Conservation (phyloP, 139 green algal genomes). For the Chlamydomonas incerta region DNA sequence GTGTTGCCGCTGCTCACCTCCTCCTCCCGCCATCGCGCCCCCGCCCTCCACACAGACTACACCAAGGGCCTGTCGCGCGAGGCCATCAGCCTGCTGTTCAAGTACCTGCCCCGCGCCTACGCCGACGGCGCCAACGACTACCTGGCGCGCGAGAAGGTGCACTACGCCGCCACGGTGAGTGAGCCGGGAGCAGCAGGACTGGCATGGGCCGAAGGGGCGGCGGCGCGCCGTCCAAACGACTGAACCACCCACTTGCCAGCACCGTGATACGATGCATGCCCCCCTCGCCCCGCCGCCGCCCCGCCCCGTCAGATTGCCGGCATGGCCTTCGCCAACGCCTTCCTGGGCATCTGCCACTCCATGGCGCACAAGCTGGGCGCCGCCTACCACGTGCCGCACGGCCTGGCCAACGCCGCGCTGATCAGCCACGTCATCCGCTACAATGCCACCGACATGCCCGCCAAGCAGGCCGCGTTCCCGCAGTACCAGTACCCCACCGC, state of each 20-base stretch:
- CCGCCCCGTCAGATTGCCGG: conserved; percentile 67
- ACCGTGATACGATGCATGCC: too few species aligned
- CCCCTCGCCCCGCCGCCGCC: too few species aligned
- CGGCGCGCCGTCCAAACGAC: too few species aligned
- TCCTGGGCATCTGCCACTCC: conserved; percentile 83
- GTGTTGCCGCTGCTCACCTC: neutral
- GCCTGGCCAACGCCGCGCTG: conserved; percentile 75
- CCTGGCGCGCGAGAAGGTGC: conserved; percentile 76
- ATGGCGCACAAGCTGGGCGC: conserved; percentile 73
- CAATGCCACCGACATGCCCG: conserved; percentile 76
- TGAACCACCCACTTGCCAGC: too few species aligned
- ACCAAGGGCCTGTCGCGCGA: conserved; percentile 72
- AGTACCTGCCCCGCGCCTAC: conserved; percentile 69
- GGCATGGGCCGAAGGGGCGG: too few species aligned
- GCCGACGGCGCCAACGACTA: conserved; percentile 63
- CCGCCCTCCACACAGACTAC: conserved; percentile 54
- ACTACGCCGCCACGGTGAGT: conserved; percentile 70
- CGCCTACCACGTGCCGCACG: conserved; percentile 73
- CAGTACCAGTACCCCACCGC: conserved; percentile 74
- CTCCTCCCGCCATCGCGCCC: neutral
- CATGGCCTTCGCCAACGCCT: conserved; percentile 86
- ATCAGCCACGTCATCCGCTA: conserved; percentile 81
- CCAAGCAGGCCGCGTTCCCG: conserved; percentile 78
- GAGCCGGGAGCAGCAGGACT: too few species aligned
- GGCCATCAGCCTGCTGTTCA: conserved; percentile 68